A percentile compares a stretch with the other conserved stretches of the same genome.
Conservation (phyloP, 805 yeast genomes). For the Candida stauntonica region DNA sequence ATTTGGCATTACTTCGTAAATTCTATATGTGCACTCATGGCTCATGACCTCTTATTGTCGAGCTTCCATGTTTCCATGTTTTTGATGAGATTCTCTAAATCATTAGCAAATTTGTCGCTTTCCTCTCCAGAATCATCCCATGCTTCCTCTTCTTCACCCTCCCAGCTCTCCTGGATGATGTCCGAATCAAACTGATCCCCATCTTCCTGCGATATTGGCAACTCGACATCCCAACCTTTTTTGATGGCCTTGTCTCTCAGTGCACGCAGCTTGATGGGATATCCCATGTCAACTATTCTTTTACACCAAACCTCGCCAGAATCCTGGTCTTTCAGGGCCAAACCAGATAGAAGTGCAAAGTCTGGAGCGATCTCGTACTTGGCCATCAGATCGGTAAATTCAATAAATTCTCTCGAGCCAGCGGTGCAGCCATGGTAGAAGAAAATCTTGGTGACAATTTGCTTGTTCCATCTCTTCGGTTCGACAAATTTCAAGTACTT, state of each 20-base stretch:
- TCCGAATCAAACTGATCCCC: no score
- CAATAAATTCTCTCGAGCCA: conserved; percentile 5
- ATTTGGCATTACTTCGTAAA: background rate
- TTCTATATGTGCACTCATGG: no score
- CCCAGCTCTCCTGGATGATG: background rate
- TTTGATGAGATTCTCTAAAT: background rate
- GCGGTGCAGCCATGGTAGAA: conserved; percentile 12
- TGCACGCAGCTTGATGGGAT: background rate
- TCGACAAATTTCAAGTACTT: conserved; percentile 6
- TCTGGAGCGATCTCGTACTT: conserved; percentile 10
- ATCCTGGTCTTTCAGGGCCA: conserved; percentile 10
- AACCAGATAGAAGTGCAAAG: conserved; percentile 14
- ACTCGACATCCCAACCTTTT: conserved; percentile 8
- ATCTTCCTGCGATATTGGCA: background rate
- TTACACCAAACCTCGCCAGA: conserved; percentile 13
- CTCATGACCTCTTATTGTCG: no score
- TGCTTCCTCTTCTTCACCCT: conserved; percentile 2
- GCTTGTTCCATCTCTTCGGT: conserved; percentile 5
- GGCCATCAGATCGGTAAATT: conserved; percentile 12
- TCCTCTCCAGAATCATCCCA: background rate
- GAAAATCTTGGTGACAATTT: conserved; percentile 9
- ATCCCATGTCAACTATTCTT: conserved; percentile 11
- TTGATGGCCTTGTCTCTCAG: conserved; percentile 7
- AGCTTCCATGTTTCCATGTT: background rate
- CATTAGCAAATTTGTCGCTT: background rate